These are phyloP conservation scores for Globisporangium heterothallicum DNA, from an alignment of 352 stramenopile species.

Conservation along the genomic window DNA sequence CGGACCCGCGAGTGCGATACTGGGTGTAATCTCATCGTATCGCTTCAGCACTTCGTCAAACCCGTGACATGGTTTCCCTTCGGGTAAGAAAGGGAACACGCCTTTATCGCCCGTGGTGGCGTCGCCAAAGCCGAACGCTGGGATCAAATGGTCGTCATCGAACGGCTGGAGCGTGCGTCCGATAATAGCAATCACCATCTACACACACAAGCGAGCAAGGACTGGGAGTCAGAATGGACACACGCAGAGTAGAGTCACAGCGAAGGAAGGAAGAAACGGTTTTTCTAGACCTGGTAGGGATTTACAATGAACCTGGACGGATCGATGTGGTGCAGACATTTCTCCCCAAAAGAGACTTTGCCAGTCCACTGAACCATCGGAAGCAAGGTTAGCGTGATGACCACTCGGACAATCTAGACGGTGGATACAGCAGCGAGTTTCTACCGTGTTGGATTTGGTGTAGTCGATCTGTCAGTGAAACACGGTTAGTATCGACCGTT, in stretches of 20 bases:
- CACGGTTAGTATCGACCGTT: too few species aligned
- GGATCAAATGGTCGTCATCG: slow-evolving; percentile 69
- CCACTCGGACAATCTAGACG: not conserved
- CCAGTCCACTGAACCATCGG: slow-evolving; percentile 57
- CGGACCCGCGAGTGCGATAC: slow-evolving; percentile 42
- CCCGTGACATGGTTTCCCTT: slow-evolving; percentile 35
- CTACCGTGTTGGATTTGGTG: slow-evolving; percentile 70
- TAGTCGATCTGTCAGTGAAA: slow-evolving; percentile 52
- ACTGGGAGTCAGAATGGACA: not conserved
- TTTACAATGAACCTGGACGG: slow-evolving; percentile 34
- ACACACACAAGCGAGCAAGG: too few species aligned
- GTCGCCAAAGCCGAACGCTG: slow-evolving; percentile 73
- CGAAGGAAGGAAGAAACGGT: too few species aligned
- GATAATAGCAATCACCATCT: slow-evolving; percentile 68
- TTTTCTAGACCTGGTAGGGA: slow-evolving; percentile 70
- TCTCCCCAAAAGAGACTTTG: slow-evolving; percentile 48
- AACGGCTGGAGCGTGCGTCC: slow-evolving; percentile 59
- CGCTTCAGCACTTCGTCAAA: slow-evolving; percentile 49
- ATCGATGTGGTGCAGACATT: slow-evolving; percentile 74
- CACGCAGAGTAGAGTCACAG: not conserved
- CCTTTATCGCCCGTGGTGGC: slow-evolving; percentile 37
- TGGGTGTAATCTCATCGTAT: slow-evolving; percentile 49
- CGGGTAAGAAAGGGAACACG: slow-evolving; percentile 46
- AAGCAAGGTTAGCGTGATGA: too few species aligned
- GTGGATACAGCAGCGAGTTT: not conserved